Base-by-base conservation (phyloP, 106 monocot species). In the Dioscorea zingiberensis region DNA sequence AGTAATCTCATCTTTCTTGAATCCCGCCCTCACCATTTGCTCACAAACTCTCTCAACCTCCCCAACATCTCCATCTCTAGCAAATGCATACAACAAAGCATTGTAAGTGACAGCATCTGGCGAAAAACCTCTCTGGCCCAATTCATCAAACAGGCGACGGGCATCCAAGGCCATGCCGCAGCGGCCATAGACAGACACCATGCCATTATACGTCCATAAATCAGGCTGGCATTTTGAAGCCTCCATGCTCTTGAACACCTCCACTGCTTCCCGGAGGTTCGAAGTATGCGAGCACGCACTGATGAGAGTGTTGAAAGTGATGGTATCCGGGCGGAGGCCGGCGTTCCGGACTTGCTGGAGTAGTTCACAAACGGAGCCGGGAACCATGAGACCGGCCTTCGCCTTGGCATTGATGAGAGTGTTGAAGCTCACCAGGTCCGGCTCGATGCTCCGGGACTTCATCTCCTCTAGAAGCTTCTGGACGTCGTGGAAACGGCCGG, bases 271-370 rank as follows among this genome's bases (percentile, higher is more conserved):
- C 12, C 80, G 81, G 24, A 85, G 48, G 73, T 71, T 80, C 62
- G 83, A 62, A 15, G 59, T 48, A 12, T 72, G 73, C 21, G 95
- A 78, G 68, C 88, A 98, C 3, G 93, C 84, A 56, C 75, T 86
- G 58, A 98, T 84, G 51, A 98, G 77, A 3, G 97, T 93, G 56
- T 98, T 98, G 79, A 89, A 98, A 16, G 97, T 93, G n/a, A 98
- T 80, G 1, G 81, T 72, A 60, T 98, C 97, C 7, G 97, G 97
- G 30, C 76, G 77, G 19, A 98, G 73, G 30, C 93, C 89, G 0
- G 97, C 81, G 1, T 45, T 47, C 30, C 71, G 59, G 27, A 98
- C 88, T 60, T 93, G 89, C 10, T 30, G 68, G 55, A 98, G 86
- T 14, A 92, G 78, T 53, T 84, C 80, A 13, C 78, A 44, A 3